Conservation (phyloP, 352 stramenopile species). For the Phytophthora sp. region DNA sequence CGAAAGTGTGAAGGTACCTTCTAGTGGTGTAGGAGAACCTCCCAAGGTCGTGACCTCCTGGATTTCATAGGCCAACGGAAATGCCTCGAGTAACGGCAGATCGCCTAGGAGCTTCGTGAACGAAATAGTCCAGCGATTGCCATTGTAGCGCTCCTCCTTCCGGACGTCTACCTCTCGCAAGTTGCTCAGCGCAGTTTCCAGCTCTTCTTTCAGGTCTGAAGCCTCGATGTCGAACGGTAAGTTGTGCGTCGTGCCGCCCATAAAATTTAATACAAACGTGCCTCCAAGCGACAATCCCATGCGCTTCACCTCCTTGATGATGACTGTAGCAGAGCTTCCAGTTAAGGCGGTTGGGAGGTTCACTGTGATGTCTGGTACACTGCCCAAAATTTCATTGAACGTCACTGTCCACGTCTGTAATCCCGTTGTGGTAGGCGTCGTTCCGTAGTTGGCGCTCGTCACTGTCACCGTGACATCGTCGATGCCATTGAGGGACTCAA, state of each 20-base stretch:
- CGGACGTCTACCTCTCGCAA: slow-evolving; percentile 76
- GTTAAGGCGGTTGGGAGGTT: slow-evolving; percentile 54
- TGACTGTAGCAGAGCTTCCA: slow-evolving; percentile 61
- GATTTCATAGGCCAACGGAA: slow-evolving; percentile 92
- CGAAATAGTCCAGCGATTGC: slow-evolving; percentile 94
- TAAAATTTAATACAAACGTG: slow-evolving; percentile 94
- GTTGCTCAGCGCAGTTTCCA: slow-evolving; percentile 70
- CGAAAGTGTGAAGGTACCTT: slow-evolving; percentile 87
- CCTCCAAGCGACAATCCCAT: slow-evolving; percentile 88
- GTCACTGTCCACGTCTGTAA: slow-evolving; percentile 87
- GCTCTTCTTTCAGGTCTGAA: slow-evolving; percentile 76
- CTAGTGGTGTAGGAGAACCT: slow-evolving; percentile 93
- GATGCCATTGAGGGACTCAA: slow-evolving; percentile 81
- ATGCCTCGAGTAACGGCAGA: slow-evolving; percentile 87
- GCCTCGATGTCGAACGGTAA: slow-evolving; percentile 92
- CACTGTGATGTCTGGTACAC: slow-evolving; percentile 85
- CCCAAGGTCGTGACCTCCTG: slow-evolving; percentile 92
- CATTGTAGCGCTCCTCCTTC: slow-evolving; percentile 74
- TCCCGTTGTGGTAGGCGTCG: slow-evolving; percentile 23
- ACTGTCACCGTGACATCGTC: slow-evolving; percentile 74
- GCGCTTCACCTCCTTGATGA: slow-evolving; percentile 69
- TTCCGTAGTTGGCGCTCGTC: slow-evolving; percentile 56
- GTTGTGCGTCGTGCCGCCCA: slow-evolving; percentile 91
- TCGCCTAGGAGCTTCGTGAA: slow-evolving; percentile 97
- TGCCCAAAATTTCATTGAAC: slow-evolving; percentile 93